phyloP scores from a whole-genome alignment of 2,329 filamentous ascomycete species.

The Byssoonygena ceratinophila region DNA sequence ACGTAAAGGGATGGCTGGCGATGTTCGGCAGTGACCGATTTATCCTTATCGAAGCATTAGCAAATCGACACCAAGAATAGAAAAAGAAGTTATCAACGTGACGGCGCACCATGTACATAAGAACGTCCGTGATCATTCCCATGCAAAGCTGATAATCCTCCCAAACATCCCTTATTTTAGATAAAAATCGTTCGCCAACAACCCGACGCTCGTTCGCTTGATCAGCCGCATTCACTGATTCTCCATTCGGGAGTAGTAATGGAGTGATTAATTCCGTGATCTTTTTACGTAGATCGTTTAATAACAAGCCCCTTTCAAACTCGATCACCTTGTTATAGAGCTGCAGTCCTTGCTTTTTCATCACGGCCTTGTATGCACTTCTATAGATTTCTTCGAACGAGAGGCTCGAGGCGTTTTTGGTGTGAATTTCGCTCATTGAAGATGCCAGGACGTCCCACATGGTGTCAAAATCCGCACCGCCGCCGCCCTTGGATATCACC shows the following conservation, averaged over 20 bases:
- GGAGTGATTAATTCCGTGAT: conserved; percentile 63
- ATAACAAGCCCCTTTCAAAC: conserved; percentile 75
- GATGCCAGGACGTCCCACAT: conserved; percentile 68
- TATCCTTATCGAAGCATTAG: conserved; percentile 46
- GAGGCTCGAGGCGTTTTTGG: conserved; percentile 75
- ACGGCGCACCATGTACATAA: conserved; percentile 74
- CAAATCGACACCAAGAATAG: background rate
- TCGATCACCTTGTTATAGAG: conserved; percentile 71
- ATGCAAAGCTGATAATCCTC: conserved; percentile 83
- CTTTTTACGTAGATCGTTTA: conserved; percentile 56
- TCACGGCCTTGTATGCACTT: conserved; percentile 83
- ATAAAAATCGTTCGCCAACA: conserved; percentile 73
- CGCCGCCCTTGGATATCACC: conserved; percentile 44
- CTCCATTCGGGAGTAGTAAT: conserved; percentile 51
- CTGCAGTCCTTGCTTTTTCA: conserved; percentile 72
- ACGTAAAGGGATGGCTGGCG: conserved; percentile 69
- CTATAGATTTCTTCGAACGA: conserved; percentile 96
- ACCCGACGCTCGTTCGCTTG: conserved; percentile 66
- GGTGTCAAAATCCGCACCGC: conserved; percentile 71
- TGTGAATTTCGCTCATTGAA: conserved; percentile 79
- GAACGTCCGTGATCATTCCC: conserved; percentile 91
- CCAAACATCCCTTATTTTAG: conserved; percentile 66
- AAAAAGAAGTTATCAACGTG: background rate
- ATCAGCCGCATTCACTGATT: conserved; percentile 40
- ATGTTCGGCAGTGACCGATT: conserved; percentile 65